A percentile compares a stretch with the other conserved stretches of the same genome.
Evolutionary conservation across 345 rosid genomes (phyloP).

Genomic region (Bruguiera gymnorhiza): DNA sequence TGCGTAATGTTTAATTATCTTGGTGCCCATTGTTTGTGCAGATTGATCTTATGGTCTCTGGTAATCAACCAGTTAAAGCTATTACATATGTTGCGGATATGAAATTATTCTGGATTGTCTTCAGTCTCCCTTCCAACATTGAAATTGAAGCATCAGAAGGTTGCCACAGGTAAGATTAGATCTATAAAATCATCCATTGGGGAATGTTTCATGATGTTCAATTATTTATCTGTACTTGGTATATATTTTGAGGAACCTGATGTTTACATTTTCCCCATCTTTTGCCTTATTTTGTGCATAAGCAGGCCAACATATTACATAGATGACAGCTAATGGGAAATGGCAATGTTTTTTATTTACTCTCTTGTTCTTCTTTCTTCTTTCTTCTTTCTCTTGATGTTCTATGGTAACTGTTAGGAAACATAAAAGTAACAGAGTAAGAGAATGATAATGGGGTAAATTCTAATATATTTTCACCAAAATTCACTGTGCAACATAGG

Average conservation of each 20-base stretch:
- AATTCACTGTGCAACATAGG: neutral
- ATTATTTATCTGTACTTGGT: neutral
- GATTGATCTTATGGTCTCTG: constrained; percentile 84
- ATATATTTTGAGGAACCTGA: neutral
- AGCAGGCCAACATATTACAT: neutral
- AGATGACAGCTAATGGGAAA: neutral
- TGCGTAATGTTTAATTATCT: constrained; percentile 15
- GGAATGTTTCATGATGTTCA: too few relatives aligned
- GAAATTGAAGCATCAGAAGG: constrained; percentile 58
- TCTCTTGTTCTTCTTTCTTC: neutral
- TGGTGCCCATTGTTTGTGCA: constrained; percentile 32
- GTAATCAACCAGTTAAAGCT: constrained; percentile 80
- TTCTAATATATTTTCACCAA: neutral
- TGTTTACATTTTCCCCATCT: neutral
- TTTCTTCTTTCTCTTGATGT: neutral
- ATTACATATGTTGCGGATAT: constrained; percentile 48
- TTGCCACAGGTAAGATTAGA: constrained; percentile 47
- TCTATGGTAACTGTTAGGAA: neutral
- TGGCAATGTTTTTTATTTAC: neutral
- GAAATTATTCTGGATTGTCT: constrained; percentile 66
- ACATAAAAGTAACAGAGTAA: neutral
- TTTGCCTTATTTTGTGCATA: neutral
- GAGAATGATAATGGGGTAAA: neutral
- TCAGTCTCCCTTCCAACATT: constrained; percentile 49
- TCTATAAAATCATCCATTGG: constrained; percentile 1